Evolutionary conservation across 2,329 filamentous ascomycete genomes (phyloP), one percentile per base, ranked within the genome.

Genomic region (Trichoderma hamatum): DNA sequence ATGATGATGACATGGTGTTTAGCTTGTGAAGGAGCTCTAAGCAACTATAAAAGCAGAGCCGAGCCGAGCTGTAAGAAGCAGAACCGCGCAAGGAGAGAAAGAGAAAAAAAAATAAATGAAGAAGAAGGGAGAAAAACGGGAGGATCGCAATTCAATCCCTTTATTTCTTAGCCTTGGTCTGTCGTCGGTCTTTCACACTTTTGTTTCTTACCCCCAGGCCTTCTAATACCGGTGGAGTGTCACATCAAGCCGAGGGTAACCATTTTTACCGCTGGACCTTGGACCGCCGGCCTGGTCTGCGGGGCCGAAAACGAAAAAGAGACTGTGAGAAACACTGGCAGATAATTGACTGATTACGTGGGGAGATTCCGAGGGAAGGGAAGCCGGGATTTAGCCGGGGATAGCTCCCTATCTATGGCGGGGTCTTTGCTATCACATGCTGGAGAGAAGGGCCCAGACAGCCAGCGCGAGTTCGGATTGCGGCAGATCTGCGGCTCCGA

Each of bases 1-100:
- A 78, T 30, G 84, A 84, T 69, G 83, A 85, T 80, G 78, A 78
- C 75, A 77, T 78, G 36, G 19, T 66, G 11, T 28, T 24, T 19
- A 28, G 19, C 28, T 49, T 49, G 43, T 21, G 43, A 49, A 4
- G 43, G 19, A 21, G 43, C 46, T 49, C 19, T 19, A 49, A 21
- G 10, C 21, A 24, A 52, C 16, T 14, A 34, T n/a, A 28, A 21
- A 54, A 28, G 30, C n/a, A n/a, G 30, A 30, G 30, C 30, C 9
- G 30, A 51, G 62, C 30, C 9, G 26, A 19, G 19, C 32, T 19
- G 14, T 6, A 43, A 19, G 39, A 43, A 28, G 11, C 19, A 26
- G 52, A 26, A 21, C 21, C 16, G 16, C 16, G 43, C 34, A 60
- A 28, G 46, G n/a, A 28, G 46, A 28, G 26, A 19, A 9, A 21